phyloP scores from a whole-genome alignment of 805 yeast genomes.

The Cyberlindnera bimundalis region DNA sequence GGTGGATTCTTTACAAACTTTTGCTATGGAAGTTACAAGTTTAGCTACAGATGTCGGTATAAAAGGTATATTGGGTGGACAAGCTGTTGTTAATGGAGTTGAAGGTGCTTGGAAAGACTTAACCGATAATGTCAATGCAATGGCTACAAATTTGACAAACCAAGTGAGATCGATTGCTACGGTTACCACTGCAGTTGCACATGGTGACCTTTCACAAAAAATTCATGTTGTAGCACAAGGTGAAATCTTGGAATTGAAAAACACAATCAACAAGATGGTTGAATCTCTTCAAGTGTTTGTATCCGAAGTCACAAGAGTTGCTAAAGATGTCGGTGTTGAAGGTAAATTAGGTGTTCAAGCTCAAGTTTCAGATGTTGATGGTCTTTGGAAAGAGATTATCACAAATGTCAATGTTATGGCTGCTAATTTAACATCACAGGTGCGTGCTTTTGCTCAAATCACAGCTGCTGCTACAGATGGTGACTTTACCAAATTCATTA shows the following conservation, averaged over 20 bases:
- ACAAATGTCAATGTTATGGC: slow-evolving; percentile 94
- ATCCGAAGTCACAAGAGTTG: slow-evolving; percentile 83
- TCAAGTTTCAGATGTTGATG: slow-evolving; percentile 86
- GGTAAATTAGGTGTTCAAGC: slow-evolving; percentile 93
- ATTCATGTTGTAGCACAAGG: slow-evolving; percentile 90
- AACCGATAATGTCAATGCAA: slow-evolving; percentile 86
- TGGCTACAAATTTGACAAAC: slow-evolving; percentile 88
- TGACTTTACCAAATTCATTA: slow-evolving; percentile 83
- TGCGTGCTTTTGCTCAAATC: slow-evolving; percentile 88
- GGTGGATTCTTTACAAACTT: slow-evolving; percentile 88
- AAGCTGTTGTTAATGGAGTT: slow-evolving; percentile 86
- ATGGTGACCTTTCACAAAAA: slow-evolving; percentile 87
- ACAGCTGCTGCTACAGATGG: slow-evolving; percentile 95
- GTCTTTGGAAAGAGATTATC: slow-evolving; percentile 88
- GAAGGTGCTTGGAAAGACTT: slow-evolving; percentile 92
- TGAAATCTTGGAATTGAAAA: slow-evolving; percentile 79
- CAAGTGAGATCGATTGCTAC: slow-evolving; percentile 93
- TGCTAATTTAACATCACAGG: slow-evolving; percentile 87
- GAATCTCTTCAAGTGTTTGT: slow-evolving; percentile 86
- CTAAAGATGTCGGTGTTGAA: slow-evolving; percentile 89
- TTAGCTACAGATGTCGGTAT: slow-evolving; percentile 93
- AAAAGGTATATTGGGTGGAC: slow-evolving; percentile 88
- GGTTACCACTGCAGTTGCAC: slow-evolving; percentile 91
- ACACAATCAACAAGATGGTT: slow-evolving; percentile 90
- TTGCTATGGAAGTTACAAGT: slow-evolving; percentile 83